Evolutionary conservation across 1,139 yeast genomes (phyloP), one percentile per base, ranked within the genome.

Genomic region (Magnusiomyces suaveolens): DNA sequence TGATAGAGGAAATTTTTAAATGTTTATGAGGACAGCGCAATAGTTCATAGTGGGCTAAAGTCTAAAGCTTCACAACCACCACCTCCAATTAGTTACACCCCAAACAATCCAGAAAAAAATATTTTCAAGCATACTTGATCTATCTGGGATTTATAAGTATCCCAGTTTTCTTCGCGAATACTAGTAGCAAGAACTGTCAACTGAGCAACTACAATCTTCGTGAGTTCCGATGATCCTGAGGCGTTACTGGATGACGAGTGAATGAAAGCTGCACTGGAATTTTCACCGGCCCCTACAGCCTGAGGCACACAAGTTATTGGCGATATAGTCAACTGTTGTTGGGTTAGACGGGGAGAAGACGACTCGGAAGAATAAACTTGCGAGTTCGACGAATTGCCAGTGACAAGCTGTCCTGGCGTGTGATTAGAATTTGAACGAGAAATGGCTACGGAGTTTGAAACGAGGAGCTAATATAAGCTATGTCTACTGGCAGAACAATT

Each of bases 201-300:
- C 66, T 83, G 87, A 48, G 81, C 77, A 58, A 75, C 66, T 50
- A 76, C 69, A 52, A 77, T 77, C 65, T 76, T 75, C 54, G 72
- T 69, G 56, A 75, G 63, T 62, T 75, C 77, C 2, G 52, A 48
- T 4, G 43, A 23, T 2, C 32, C 29, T 20, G 43, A 8, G 26
- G 16, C 12, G 25, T 21, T 47, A 4, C 25, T 20, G 8, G 39
- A n/a, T 18, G 49, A 12, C 12, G 33, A 29, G 33, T 29, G 6
- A 29, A 29, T 49, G 48, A 18, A 25, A 21, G 33, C 41, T 51
- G 39, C 46, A 36, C 47, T 49, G 48, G 23, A 25, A 21, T 33
- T 41, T 51, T 38, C 46, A 36, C 47, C 52, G 44, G 54, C 56
- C 39, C 46, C 56, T 14, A 51, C 54, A 52, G 54, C 54, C 56